Conservation (phyloP, 208 protist genomes). For the Crithidia bombi region DNA sequence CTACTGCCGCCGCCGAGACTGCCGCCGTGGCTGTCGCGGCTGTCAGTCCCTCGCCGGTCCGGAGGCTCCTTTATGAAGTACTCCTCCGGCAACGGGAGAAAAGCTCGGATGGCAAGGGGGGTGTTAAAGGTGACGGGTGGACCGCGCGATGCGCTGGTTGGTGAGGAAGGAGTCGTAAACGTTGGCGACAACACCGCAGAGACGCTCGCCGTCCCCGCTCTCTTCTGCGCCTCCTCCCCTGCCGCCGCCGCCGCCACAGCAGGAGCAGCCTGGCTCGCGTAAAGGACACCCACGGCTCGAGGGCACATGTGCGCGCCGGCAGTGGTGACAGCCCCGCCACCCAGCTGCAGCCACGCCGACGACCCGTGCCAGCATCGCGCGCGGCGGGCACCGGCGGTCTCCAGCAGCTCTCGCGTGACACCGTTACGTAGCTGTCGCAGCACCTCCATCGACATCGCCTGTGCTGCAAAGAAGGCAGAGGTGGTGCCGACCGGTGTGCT, state of each 20-base stretch:
- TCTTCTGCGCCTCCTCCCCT: too few species aligned
- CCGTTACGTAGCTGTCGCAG: slow-evolving; percentile 64
- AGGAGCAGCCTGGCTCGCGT: slow-evolving; percentile 30
- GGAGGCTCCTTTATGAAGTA: slow-evolving; percentile 32
- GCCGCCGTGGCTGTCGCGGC: not conserved
- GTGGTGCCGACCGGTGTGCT: not conserved
- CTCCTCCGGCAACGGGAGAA: slow-evolving; percentile 58
- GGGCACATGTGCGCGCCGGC: slow-evolving; percentile 35
- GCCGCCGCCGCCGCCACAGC: slow-evolving; percentile 15
- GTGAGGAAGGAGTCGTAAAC: not conserved
- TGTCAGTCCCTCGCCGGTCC: not conserved
- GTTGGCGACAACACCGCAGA: not conserved
- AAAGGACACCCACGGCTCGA: slow-evolving; percentile 25
- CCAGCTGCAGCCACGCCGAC: slow-evolving; percentile 46
- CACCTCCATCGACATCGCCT: slow-evolving; percentile 54
- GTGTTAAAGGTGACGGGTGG: slow-evolving; percentile 61
- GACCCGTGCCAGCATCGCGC: slow-evolving; percentile 46
- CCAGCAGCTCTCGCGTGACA: slow-evolving; percentile 50
- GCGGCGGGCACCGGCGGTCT: slow-evolving; percentile 34
- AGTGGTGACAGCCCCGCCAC: slow-evolving; percentile 20
- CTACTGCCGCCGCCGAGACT: not conserved
- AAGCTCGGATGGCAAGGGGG: slow-evolving; percentile 65
- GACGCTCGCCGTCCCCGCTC: not conserved
- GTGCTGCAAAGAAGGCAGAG: slow-evolving; percentile 21
- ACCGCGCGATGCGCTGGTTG: not conserved